phyloP scores from a whole-genome alignment of 2,329 filamentous ascomycete genomes.

The Colletotrichum paranaense region DNA sequence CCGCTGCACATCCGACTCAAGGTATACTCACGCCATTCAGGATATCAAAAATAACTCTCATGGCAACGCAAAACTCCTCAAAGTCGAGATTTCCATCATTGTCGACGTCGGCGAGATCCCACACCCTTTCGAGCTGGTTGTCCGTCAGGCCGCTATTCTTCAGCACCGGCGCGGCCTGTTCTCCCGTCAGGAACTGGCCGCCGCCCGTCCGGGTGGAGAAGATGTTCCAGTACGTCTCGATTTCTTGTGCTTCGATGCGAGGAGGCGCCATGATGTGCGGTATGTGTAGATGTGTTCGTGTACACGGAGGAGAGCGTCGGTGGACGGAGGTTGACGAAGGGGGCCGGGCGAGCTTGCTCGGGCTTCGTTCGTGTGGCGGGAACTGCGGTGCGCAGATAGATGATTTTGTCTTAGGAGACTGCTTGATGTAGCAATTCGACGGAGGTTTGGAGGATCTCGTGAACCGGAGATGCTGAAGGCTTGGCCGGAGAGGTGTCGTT shows the following conservation, averaged over 20 bases:
- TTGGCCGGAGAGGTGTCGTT: slow-evolving; percentile 7
- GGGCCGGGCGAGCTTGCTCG: slow-evolving; percentile 1
- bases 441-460: not conserved
- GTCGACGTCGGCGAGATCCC: slow-evolving; percentile 97
- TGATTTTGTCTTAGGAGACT: not conserved
- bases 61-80: slow-evolving; percentile 99
- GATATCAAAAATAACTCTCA: slow-evolving; percentile 97
- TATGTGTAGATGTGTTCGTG: slow-evolving; percentile 32
- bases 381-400: not conserved
- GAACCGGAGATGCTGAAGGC: not conserved
- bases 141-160: slow-evolving; percentile 73
- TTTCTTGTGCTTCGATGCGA: slow-evolving; percentile 71
- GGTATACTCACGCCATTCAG: slow-evolving; percentile 82
- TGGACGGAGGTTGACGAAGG: not conserved
- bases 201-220: slow-evolving; percentile 70
- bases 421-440: not conserved
- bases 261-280: slow-evolving; percentile 65
- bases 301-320: slow-evolving; percentile 8
- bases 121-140: slow-evolving; percentile 92
- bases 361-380: not conserved
- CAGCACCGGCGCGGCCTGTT: slow-evolving; percentile 70
- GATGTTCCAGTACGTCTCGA: slow-evolving; percentile 76
- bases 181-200: slow-evolving; percentile 69
- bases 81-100: slow-evolving; percentile 98
- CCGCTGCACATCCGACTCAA: not conserved